phyloP scores from a whole-genome alignment of 768 basidiomycete species.

The Neoboletus subvelutipes region DNA sequence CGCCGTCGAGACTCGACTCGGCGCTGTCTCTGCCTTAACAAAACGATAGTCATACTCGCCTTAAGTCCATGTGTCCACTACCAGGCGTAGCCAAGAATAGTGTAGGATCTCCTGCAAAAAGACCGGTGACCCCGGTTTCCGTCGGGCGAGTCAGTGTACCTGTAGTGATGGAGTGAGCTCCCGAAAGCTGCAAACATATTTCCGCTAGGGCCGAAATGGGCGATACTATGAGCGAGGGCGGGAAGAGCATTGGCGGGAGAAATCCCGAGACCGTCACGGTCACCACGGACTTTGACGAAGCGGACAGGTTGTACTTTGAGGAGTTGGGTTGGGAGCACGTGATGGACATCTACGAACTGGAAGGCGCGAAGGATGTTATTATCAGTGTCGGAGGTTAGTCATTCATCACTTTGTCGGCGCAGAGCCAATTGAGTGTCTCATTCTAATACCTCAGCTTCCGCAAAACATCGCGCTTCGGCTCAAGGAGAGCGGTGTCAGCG shows the following conservation, averaged over 20 bases:
- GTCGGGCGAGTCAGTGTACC: conserved; percentile 89
- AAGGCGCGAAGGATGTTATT: conserved; percentile 88
- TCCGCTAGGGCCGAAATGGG: conserved; percentile 71
- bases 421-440: not conserved
- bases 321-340: conserved; percentile 96
- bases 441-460: conserved; percentile 80
- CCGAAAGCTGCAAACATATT: not conserved
- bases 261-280: conserved; percentile 99
- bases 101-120: conserved; percentile 53
- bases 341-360: conserved; percentile 99
- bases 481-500: conserved; percentile 86
- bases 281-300: conserved; percentile 99
- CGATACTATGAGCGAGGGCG: conserved; percentile 20
- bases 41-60: conserved; percentile 36
- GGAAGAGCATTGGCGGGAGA: conserved; percentile 45
- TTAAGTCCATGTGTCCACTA: conserved; percentile 89
- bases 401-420: not conserved
- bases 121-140: conserved; percentile 89
- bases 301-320: too few relatives aligned
- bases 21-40: not conserved
- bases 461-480: conserved; percentile 98
- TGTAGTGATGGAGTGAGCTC: conserved; percentile 29
- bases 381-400: conserved; percentile 92
- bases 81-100: conserved; percentile 84
- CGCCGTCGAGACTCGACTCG: not conserved